A percentile compares a stretch with the other conserved stretches of the same genome.
phyloP scores from a whole-genome alignment of 1,284 basidiomycete genomes.

The Nidula niveotomentosa region DNA sequence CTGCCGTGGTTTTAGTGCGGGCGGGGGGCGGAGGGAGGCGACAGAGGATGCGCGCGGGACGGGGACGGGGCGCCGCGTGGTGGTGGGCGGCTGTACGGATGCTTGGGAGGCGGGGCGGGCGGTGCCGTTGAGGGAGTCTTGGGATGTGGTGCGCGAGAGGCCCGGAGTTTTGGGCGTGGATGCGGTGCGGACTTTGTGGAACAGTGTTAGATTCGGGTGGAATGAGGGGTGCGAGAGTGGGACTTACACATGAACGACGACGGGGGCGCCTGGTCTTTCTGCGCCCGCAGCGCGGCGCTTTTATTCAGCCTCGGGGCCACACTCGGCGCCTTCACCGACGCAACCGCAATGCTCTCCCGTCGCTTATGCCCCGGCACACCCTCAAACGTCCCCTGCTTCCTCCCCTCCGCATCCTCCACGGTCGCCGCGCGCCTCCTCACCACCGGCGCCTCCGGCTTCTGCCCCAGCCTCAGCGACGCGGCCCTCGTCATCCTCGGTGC shows the following conservation, averaged over 20 bases:
- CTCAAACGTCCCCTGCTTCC: conserved; percentile 50
- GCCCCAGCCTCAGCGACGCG: conserved; percentile 63
- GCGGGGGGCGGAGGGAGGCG: conserved; percentile 10
- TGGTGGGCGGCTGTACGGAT: conserved; percentile 12
- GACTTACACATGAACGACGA: conserved; percentile 66
- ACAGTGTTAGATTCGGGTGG: conserved; percentile 3
- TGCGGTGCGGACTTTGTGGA: conserved; percentile 37
- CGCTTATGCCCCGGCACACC: conserved; percentile 83
- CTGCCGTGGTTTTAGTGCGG: conserved; percentile 1
- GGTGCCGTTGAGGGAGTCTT: background rate
- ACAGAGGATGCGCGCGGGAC: conserved; percentile 15
- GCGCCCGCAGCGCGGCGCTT: conserved; percentile 62
- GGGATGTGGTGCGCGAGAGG: conserved; percentile 21
- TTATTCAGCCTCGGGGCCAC: conserved; percentile 68
- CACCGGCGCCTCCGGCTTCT: conserved; percentile 34
- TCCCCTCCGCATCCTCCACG: conserved; percentile 14
- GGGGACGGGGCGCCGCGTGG: conserved; percentile 16
- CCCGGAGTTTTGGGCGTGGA: conserved; percentile 39
- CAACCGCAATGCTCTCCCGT: conserved; percentile 68
- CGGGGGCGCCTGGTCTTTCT: conserved; percentile 60
- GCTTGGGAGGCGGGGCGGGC: conserved; percentile 19
- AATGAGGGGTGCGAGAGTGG: background rate
- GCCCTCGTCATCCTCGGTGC: conserved; percentile 75
- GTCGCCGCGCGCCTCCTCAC: conserved; percentile 26
- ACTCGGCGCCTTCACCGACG: conserved; percentile 60